These are phyloP conservation scores for Aspergillus neoniger DNA, from an alignment of 2,329 filamentous ascomycete species.

Conservation along the genomic window DNA sequence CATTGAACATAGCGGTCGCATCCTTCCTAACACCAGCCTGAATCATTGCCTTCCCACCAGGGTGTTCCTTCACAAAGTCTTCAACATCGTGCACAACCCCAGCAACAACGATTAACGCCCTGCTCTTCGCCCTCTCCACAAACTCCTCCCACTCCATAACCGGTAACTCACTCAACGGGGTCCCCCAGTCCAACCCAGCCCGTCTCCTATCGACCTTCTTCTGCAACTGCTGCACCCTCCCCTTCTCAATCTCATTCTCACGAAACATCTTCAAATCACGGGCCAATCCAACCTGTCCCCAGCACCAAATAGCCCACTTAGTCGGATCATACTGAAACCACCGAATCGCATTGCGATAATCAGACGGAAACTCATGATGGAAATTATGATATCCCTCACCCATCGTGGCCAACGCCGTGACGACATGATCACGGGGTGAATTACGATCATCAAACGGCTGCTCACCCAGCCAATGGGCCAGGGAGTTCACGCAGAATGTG, in stretches of 20 bases:
- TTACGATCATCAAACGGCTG: constrained; percentile 20
- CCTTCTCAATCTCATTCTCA: constrained; percentile 20
- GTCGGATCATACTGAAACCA: constrained; percentile 24
- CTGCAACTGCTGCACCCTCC: constrained; percentile 17
- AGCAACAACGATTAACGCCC: constrained; percentile 10
- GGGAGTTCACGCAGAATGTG: constrained; percentile 79
- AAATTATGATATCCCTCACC: constrained; percentile 25
- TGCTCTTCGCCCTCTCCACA: background rate
- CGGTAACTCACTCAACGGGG: constrained; percentile 8
- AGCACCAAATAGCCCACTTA: constrained; percentile 20
- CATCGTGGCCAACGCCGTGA: constrained; percentile 15
- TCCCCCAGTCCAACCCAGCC: constrained; percentile 14
- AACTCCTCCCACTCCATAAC: constrained; percentile 18
- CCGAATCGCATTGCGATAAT: constrained; percentile 20
- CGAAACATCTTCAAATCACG: constrained; percentile 16
- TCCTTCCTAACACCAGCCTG: constrained; percentile 13
- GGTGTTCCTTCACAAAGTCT: constrained; percentile 17
- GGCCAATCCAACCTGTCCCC: constrained; percentile 17
- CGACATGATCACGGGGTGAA: constrained; percentile 17
- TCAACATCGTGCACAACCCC: constrained; percentile 20
- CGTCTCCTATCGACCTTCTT: constrained; percentile 12
- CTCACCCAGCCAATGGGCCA: constrained; percentile 58
- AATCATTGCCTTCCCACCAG: constrained; percentile 14
- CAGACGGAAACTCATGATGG: constrained; percentile 21
- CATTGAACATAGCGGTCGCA: constrained; percentile 19